A percentile compares a stretch with the other conserved stretches of the same genome.
Conservation (phyloP, 441 rosid genomes). For the Viola pubescens region DNA sequence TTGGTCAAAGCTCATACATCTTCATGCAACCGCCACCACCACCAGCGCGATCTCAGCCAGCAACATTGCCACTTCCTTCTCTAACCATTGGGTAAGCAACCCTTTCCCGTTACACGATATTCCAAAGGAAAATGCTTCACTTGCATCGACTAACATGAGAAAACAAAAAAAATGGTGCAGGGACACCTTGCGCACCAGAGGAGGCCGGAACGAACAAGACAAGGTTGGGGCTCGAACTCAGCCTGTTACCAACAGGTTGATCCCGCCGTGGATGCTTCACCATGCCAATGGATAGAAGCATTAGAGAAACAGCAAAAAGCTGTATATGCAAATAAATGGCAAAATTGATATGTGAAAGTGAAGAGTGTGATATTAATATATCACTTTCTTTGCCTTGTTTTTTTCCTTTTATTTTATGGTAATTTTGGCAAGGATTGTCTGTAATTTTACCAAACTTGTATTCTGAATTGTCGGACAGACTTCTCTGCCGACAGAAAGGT, state of each 20-base stretch:
- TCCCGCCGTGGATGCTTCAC: slow-evolving; percentile 44
- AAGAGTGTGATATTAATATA: no score
- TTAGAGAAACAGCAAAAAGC: background rate
- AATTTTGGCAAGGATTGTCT: no score
- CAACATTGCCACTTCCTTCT: slow-evolving; percentile 17
- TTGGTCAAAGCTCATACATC: slow-evolving; percentile 18
- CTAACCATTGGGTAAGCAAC: slow-evolving; percentile 30
- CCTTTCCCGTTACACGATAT: background rate
- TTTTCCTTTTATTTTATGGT: no score
- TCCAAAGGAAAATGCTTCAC: background rate
- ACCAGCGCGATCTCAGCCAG: slow-evolving; percentile 7
- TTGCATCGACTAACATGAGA: background rate
- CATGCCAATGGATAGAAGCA: slow-evolving; percentile 19
- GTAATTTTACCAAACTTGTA: no score
- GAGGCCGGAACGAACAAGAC: slow-evolving; percentile 14
- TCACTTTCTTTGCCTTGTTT: no score
- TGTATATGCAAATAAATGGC: no score
- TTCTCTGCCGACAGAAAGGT: no score
- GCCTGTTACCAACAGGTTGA: slow-evolving; percentile 10
- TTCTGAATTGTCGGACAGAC: no score
- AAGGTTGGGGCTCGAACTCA: slow-evolving; percentile 20
- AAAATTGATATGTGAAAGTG: no score
- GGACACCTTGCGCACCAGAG: slow-evolving; percentile 18
- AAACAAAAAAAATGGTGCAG: slow-evolving; percentile 19
- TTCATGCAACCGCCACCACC: slow-evolving; percentile 20